A percentile compares a stretch with the other conserved stretches of the same genome.
Conservation (phyloP, 441 rosid species). For the Brassica balearica region DNA sequence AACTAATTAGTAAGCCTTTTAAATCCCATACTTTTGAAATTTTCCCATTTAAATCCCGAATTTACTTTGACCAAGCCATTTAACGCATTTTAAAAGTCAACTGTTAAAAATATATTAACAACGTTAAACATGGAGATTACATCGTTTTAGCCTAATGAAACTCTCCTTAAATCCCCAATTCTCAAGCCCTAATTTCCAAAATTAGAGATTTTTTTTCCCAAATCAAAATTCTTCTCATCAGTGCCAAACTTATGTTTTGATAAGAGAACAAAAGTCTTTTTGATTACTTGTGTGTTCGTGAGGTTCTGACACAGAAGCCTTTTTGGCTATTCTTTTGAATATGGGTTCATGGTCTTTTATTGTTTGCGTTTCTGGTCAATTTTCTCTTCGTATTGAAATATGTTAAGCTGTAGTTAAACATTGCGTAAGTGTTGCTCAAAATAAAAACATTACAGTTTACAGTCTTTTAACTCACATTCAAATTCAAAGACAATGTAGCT, state of each 20-base stretch:
- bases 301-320: not conserved
- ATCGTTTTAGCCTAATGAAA: not conserved
- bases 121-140: too few relatives aligned
- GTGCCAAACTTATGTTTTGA: not conserved
- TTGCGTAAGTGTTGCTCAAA: not conserved
- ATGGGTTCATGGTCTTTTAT: not conserved
- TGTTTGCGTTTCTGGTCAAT: not conserved
- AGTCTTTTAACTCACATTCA: too few relatives aligned
- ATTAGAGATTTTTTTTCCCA: too few relatives aligned
- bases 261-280: not conserved
- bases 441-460: not conserved
- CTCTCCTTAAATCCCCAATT: not conserved
- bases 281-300: not conserved
- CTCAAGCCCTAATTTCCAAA: not conserved
- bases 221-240: not conserved
- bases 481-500: too few relatives aligned
- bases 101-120: not conserved
- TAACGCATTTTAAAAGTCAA: not conserved
- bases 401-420: not conserved
- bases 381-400: not conserved
- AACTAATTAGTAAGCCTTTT: not conserved
- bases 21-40: not conserved
- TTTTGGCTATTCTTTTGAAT: not conserved
- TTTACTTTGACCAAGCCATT: not conserved
- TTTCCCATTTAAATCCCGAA: not conserved